Conservation (phyloP, 2,329 filamentous ascomycete species). For the Xylaria digitata region DNA sequence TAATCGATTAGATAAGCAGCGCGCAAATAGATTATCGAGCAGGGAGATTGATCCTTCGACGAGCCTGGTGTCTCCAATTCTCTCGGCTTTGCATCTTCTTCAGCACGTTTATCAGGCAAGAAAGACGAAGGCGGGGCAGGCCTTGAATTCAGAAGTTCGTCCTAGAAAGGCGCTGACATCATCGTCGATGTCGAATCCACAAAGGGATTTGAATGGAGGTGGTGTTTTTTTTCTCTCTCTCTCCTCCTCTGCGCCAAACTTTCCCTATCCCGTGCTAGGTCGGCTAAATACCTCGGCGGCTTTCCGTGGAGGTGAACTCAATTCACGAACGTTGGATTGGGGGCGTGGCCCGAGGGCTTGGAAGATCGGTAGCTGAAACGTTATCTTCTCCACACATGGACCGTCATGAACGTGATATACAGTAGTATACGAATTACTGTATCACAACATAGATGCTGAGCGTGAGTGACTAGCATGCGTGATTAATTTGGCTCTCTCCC, state of each 20-base stretch:
- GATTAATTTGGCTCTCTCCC: constrained; percentile 4
- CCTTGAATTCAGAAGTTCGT: constrained; percentile 1
- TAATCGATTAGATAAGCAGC: constrained; percentile 7
- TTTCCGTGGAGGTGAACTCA: constrained; percentile 4
- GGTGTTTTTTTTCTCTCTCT: neutral
- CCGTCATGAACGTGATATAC: constrained; percentile 18
- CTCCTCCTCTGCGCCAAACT: neutral
- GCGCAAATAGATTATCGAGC: neutral
- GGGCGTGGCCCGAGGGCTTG: constrained; percentile 18
- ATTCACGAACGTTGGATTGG: constrained; percentile 12
- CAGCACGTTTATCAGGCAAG: constrained; percentile 1
- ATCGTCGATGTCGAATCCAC: constrained; percentile 20
- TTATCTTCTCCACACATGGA: constrained; percentile 22
- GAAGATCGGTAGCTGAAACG: constrained; percentile 25
- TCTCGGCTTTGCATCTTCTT: neutral
- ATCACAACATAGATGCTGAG: constrained; percentile 11
- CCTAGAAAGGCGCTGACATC: constrained; percentile 13
- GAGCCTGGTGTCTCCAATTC: neutral
- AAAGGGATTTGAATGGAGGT: neutral
- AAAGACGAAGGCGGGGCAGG: constrained; percentile 25
- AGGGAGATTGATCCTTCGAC: constrained; percentile 1
- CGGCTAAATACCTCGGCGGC: neutral
- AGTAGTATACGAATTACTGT: constrained; percentile 15
- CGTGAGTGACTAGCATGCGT: constrained; percentile 14
- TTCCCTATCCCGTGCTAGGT: constrained; percentile 20